Conservation (phyloP, 2,329 filamentous ascomycete species). For the Aspergillus tubingensis region DNA sequence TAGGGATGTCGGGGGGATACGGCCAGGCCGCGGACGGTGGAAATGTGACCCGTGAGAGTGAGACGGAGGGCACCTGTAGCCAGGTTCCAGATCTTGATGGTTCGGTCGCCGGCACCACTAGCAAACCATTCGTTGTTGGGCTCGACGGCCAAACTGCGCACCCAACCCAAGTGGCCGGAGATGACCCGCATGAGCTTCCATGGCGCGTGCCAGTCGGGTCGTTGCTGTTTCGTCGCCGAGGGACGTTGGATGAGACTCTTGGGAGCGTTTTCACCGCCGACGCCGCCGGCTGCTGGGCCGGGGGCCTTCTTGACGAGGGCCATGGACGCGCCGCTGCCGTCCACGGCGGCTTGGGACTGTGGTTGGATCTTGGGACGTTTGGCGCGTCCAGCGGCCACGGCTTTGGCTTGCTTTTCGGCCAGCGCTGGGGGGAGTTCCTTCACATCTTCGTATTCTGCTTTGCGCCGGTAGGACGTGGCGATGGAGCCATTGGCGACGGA, state of each 20-base stretch:
- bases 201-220: slow-evolving; percentile 93
- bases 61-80: slow-evolving; percentile 81
- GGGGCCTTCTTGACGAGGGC: slow-evolving; percentile 54
- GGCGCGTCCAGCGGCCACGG: slow-evolving; percentile 61
- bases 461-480: slow-evolving; percentile 48
- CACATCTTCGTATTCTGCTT: slow-evolving; percentile 73
- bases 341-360: slow-evolving; percentile 55
- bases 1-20: slow-evolving; percentile 94
- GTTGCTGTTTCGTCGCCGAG: slow-evolving; percentile 64
- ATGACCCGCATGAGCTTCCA: slow-evolving; percentile 99
- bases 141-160: slow-evolving; percentile 83
- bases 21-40: slow-evolving; percentile 85
- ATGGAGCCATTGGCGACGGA: slow-evolving; percentile 47
- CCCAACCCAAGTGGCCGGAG: slow-evolving; percentile 94
- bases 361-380: slow-evolving; percentile 60
- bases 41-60: slow-evolving; percentile 92
- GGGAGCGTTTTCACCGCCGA: slow-evolving; percentile 50
- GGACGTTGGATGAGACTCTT: slow-evolving; percentile 65
- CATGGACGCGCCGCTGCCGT: slow-evolving; percentile 53
- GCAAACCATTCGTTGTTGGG: slow-evolving; percentile 98
- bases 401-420: slow-evolving; percentile 74
- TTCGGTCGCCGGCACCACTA: slow-evolving; percentile 89
- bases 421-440: slow-evolving; percentile 75
- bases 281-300: slow-evolving; percentile 30
- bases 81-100: slow-evolving; percentile 98